phyloP scores from a whole-genome alignment of 2,329 filamentous ascomycete genomes.

The Phialemonium atrogriseum region DNA sequence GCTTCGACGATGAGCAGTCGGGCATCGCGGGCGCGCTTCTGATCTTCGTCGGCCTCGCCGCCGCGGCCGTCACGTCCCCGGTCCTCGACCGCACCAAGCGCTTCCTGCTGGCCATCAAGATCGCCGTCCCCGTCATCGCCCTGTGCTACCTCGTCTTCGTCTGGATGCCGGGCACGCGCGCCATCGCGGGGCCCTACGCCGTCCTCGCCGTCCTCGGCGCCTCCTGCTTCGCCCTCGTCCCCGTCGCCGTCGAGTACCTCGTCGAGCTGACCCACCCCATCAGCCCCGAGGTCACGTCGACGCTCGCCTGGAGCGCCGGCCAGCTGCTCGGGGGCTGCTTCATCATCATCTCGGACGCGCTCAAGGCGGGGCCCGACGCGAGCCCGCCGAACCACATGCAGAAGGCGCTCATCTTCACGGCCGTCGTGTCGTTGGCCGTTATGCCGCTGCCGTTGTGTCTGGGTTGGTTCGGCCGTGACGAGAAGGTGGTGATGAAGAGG shows the following conservation, averaged over 20 bases:
- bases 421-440: conserved; percentile 56
- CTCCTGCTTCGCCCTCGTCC: conserved; percentile 69
- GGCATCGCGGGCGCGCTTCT: conserved; percentile 85
- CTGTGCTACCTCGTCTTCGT: conserved; percentile 68
- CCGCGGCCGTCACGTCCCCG: conserved; percentile 68
- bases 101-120: conserved; percentile 65
- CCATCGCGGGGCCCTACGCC: conserved; percentile 61
- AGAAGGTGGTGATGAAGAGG: conserved; percentile 42
- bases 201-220: conserved; percentile 73
- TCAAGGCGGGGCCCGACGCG: conserved; percentile 47
- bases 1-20: conserved; percentile 72
- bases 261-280: conserved; percentile 84
- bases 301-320: conserved; percentile 77
- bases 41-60: conserved; percentile 78
- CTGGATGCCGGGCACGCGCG: conserved; percentile 60
- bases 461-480: conserved; percentile 57
- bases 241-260: conserved; percentile 77
- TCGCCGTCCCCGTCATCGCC: conserved; percentile 66
- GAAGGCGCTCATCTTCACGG: conserved; percentile 68
- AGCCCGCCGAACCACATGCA: conserved; percentile 65
- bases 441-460: conserved; percentile 61
- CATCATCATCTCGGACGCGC: conserved; percentile 71
- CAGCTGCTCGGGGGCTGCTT: conserved; percentile 82
- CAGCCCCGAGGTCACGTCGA: conserved; percentile 75
- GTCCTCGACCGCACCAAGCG: conserved; percentile 78